Evolutionary conservation across 2,329 filamentous ascomycete genomes (phyloP), one percentile per base, ranked within the genome.

Genomic region (Metarhizium guizhouense): DNA sequence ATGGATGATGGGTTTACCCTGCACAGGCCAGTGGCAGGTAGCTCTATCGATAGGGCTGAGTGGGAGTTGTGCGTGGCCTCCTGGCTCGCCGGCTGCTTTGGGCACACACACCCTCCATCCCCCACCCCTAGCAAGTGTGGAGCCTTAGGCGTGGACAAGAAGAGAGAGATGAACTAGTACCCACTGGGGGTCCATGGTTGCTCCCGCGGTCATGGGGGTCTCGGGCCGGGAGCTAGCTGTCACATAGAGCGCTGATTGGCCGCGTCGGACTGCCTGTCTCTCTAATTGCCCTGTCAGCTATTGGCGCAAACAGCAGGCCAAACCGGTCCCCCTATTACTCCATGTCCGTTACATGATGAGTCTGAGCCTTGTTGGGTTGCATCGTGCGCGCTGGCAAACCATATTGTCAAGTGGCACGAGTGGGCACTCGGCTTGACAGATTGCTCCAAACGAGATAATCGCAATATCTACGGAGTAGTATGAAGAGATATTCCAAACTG

Each of bases 11-110:
- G 6, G 45, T 38, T 16, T 30, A 14, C 20, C 13, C 45, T 30
- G 45, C 13, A 14, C 20, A 48, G 30, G 45, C 11, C 18, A 30
- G 14, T 29, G 45, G 18, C 25, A 30, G 45, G 25, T 7, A 29
- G 45, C 25, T n/a, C 5, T 45, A 52, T 57, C 55, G 54, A 48
- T 57, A 60, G 57, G 59, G 57, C 57, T 60, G 59, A 60, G 52
- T 49, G 56, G 50, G 49, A 57, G 55, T 52, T 51, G 25, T 52
- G 55, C 56, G 47, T 40, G 56, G 54, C 51, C 14, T 13, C 29
- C 49, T 32, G 47, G 53, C 38, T 38, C 14, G 13, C 20, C 13
- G 20, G 20, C 5, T 38, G n/a, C 20, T 6, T 51, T 20, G 6
- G 36, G 18, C 36, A 52, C 34, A 52, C 36, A 52, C 34, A 52